Evolutionary conservation across 768 basidiomycete genomes (phyloP).

Genomic region (Lactarius quietus): DNA sequence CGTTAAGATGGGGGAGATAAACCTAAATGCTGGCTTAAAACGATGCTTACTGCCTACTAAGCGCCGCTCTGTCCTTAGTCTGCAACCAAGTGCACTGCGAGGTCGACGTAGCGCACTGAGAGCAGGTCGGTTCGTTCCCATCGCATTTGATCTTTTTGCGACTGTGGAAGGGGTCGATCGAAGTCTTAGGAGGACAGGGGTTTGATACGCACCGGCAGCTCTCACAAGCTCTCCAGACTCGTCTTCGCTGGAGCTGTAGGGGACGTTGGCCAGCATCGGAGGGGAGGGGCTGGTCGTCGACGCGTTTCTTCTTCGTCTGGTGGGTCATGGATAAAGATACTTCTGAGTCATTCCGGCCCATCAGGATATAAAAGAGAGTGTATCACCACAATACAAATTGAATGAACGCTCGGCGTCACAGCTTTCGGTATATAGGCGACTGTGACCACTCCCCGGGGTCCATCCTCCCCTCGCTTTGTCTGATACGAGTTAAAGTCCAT

Average conservation of each 20-base stretch:
- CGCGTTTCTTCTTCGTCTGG: conserved; percentile 76
- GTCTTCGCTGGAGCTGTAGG: conserved; percentile 68
- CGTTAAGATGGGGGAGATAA: conserved; percentile 17
- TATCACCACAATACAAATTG: conserved; percentile 13
- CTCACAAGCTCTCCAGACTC: conserved; percentile 90
- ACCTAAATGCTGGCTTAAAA: conserved; percentile 25
- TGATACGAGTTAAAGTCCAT: no score
- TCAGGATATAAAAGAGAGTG: conserved; percentile 14
- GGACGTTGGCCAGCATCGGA: conserved; percentile 63
- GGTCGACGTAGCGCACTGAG: conserved; percentile 70
- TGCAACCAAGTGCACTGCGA: conserved; percentile 87
- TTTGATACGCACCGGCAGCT: conserved; percentile 64
- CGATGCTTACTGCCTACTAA: conserved; percentile 78
- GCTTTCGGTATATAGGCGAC: background rate
- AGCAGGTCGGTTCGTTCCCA: conserved; percentile 81
- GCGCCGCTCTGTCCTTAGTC: conserved; percentile 85
- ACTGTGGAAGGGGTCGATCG: conserved; percentile 39
- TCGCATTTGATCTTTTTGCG: conserved; percentile 95
- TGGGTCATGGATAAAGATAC: conserved; percentile 38
- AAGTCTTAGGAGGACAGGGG: conserved; percentile 24
- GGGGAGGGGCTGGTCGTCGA: conserved; percentile 48
- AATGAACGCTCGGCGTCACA: background rate
- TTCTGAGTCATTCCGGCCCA: conserved; percentile 23
- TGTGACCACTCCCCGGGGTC: conserved; percentile 17
- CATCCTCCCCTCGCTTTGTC: background rate